A percentile compares a stretch with the other conserved stretches of the same genome.
Conservation (phyloP, 2,329 filamentous ascomycete genomes). For the Aureobasidium sp. region DNA sequence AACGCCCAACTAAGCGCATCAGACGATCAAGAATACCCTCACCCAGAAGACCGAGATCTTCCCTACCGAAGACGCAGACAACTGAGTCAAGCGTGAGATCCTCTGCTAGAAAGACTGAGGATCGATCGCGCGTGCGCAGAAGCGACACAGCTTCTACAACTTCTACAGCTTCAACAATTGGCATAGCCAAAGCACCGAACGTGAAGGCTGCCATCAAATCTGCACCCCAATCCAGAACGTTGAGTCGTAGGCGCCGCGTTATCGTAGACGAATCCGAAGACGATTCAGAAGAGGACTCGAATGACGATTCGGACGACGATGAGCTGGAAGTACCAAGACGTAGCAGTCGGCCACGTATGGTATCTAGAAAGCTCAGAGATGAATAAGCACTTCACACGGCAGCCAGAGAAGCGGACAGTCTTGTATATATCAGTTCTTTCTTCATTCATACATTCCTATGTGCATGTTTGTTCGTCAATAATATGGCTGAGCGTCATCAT, state of each 20-base stretch:
- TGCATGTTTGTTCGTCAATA: too few species aligned
- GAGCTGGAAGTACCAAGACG: neutral
- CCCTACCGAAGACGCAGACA: neutral
- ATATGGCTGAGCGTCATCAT: too few species aligned
- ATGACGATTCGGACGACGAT: neutral
- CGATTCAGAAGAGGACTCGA: neutral
- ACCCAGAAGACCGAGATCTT: neutral
- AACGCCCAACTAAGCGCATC: neutral
- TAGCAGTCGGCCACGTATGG: neutral
- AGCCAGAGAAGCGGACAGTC: neutral
- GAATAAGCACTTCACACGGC: neutral
- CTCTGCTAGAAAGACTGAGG: neutral
- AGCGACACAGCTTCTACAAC: neutral
- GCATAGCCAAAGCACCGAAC: neutral
- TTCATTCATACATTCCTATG: too few species aligned
- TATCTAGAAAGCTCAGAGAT: neutral
- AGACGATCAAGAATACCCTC: neutral
- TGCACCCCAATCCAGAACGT: neutral
- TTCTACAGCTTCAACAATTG: neutral
- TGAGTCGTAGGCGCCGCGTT: neutral
- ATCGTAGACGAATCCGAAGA: neutral
- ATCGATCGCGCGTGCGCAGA: neutral
- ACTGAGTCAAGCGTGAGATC: neutral
- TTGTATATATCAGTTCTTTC: too few species aligned
- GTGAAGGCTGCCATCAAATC: slow-evolving; percentile 1